A percentile compares a stretch with the other conserved stretches of the same genome.
phyloP scores from a whole-genome alignment of 257 asterid species.

The Solanum pennellii region DNA sequence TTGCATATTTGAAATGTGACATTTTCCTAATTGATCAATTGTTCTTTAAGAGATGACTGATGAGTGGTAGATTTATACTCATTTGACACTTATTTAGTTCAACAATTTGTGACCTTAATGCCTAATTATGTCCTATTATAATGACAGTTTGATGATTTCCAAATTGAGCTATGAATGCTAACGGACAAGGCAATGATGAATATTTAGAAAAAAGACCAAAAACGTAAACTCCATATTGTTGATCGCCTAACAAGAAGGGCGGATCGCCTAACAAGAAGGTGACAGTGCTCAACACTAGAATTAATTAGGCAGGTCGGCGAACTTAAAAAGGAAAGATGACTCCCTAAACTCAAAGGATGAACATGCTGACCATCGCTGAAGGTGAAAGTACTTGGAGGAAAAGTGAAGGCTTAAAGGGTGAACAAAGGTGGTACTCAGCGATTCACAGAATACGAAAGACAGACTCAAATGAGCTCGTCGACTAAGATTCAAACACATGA shows the following conservation, averaged over 20 bases:
- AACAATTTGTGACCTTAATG: neutral
- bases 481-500: neutral
- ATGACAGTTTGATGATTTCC: neutral
- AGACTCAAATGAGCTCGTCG: neutral
- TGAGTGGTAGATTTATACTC: neutral
- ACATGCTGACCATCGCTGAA: neutral
- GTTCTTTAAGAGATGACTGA: neutral
- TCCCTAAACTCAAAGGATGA: neutral
- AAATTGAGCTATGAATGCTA: neutral
- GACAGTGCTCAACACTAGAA: neutral
- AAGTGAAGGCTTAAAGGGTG: neutral
- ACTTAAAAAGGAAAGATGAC: neutral
- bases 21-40: neutral
- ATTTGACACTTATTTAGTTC: too few relatives aligned
- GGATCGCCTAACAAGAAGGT: neutral
- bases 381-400: neutral
- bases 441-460: neutral
- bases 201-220: neutral
- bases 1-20: neutral
- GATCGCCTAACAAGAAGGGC: neutral
- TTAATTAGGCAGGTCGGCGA: neutral
- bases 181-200: neutral
- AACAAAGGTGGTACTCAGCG: neutral
- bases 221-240: neutral
- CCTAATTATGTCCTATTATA: neutral